These are phyloP conservation scores for Phialophora chinensis DNA, from an alignment of 2,329 filamentous ascomycete genomes.

Conservation along the genomic window DNA sequence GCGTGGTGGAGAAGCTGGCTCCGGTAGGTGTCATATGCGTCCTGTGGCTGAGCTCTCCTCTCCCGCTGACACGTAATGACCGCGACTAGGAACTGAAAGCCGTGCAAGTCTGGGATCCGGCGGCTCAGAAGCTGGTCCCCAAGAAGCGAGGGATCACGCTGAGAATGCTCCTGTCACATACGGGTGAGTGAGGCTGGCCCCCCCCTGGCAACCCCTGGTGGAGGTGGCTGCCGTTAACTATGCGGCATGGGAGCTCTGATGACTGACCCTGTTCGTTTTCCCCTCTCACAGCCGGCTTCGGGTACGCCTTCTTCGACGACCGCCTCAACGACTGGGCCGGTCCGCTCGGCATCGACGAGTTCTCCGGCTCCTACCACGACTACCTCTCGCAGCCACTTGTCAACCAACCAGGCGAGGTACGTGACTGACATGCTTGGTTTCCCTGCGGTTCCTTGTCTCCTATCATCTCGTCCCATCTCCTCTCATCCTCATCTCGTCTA, in stretches of 20 bases:
- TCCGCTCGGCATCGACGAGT: conserved; percentile 63
- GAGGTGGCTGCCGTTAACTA: not conserved
- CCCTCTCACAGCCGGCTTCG: conserved; percentile 44
- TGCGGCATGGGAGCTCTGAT: not conserved
- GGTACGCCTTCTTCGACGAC: conserved; percentile 56
- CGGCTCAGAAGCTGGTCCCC: conserved; percentile 42
- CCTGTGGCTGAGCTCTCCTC: not conserved
- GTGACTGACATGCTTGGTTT: not conserved
- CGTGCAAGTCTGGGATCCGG: conserved; percentile 52
- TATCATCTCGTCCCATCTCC: not conserved
- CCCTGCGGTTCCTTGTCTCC: not conserved
- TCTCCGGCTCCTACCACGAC: conserved; percentile 56
- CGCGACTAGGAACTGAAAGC: conserved; percentile 52
- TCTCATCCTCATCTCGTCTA: not conserved
- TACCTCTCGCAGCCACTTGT: conserved; percentile 61
- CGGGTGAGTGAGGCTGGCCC: conserved; percentile 41
- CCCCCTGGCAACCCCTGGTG: not conserved
- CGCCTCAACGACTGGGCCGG: conserved; percentile 48
- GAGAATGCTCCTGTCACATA: conserved; percentile 58
- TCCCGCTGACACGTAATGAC: not conserved
- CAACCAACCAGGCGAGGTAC: conserved; percentile 66
- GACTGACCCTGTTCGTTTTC: not conserved
- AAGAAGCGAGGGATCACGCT: conserved; percentile 56
- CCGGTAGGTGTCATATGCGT: conserved; percentile 32
- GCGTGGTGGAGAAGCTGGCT: conserved; percentile 55